Conservation (phyloP, 2,329 filamentous ascomycete species). For the Xenoacremonium recifei region DNA sequence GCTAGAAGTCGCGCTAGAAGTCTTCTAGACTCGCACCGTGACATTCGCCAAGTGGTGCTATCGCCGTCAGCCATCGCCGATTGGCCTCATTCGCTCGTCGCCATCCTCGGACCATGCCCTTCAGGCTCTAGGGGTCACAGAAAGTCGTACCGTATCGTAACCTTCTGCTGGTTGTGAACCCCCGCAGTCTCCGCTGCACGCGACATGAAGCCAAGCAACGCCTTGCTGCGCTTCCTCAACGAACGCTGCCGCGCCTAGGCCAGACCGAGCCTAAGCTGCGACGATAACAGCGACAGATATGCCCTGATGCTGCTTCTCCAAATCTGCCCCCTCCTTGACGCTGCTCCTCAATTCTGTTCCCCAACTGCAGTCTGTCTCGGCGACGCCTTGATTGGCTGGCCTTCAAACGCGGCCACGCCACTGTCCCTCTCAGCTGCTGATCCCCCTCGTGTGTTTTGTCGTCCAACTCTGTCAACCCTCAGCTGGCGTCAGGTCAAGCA, state of each 20-base stretch:
- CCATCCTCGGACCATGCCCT: no score
- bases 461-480: neutral
- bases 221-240: no score
- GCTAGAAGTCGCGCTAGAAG: slow-evolving; percentile 18
- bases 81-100: slow-evolving; percentile 7
- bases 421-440: neutral
- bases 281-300: no score
- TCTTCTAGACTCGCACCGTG: slow-evolving; percentile 21
- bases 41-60: slow-evolving; percentile 5
- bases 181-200: no score
- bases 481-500: neutral
- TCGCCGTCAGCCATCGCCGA: slow-evolving; percentile 3
- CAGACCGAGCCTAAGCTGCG: no score
- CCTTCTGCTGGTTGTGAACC: no score
- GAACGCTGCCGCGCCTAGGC: no score
- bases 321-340: neutral
- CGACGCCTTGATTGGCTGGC: slow-evolving; percentile 18
- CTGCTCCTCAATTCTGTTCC: no score
- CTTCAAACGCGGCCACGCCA: neutral
- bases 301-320: neutral
- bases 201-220: no score
- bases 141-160: no score
- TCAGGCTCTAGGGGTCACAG: no score
- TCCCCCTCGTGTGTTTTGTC: neutral
- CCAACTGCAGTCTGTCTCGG: slow-evolving; percentile 8